phyloP scores from a whole-genome alignment of 2,329 filamentous ascomycete genomes.

The Mollisiaceae sp. region DNA sequence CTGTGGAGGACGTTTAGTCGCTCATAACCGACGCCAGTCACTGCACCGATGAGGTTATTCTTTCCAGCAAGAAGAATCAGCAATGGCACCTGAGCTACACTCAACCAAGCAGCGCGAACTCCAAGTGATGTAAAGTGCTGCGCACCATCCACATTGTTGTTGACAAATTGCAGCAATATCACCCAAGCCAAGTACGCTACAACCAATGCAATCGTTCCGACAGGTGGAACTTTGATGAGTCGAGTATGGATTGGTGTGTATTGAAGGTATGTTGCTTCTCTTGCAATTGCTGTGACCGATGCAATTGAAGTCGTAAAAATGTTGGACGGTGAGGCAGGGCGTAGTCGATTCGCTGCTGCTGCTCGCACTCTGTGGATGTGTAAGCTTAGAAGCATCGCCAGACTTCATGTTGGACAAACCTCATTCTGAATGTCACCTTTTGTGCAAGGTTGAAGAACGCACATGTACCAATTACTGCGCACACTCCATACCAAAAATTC shows the following conservation, averaged over 20 bases:
- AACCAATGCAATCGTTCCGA: slow-evolving; percentile 45
- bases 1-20: slow-evolving; percentile 75
- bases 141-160: slow-evolving; percentile 40
- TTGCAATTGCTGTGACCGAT: slow-evolving; percentile 42
- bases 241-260: slow-evolving; percentile 34
- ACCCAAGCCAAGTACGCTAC: slow-evolving; percentile 46
- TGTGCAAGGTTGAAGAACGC: slow-evolving; percentile 41
- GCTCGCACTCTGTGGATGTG: slow-evolving; percentile 35
- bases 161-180: slow-evolving; percentile 47
- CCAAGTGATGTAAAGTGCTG: slow-evolving; percentile 46
- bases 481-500: slow-evolving; percentile 48
- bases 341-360: slow-evolving; percentile 40
- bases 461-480: slow-evolving; percentile 42
- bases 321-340: slow-evolving; percentile 42
- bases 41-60: slow-evolving; percentile 61
- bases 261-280: slow-evolving; percentile 45
- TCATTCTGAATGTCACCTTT: slow-evolving; percentile 36
- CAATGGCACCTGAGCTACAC: slow-evolving; percentile 66
- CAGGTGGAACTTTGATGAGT: slow-evolving; percentile 38
- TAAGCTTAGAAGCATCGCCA: not conserved
- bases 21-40: slow-evolving; percentile 70
- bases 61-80: slow-evolving; percentile 67
- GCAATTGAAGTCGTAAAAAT: slow-evolving; percentile 36
- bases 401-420: slow-evolving; percentile 27
- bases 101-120: slow-evolving; percentile 70